Base-by-base conservation (phyloP, 306 rosid genomes). In the Parietaria judaica region DNA sequence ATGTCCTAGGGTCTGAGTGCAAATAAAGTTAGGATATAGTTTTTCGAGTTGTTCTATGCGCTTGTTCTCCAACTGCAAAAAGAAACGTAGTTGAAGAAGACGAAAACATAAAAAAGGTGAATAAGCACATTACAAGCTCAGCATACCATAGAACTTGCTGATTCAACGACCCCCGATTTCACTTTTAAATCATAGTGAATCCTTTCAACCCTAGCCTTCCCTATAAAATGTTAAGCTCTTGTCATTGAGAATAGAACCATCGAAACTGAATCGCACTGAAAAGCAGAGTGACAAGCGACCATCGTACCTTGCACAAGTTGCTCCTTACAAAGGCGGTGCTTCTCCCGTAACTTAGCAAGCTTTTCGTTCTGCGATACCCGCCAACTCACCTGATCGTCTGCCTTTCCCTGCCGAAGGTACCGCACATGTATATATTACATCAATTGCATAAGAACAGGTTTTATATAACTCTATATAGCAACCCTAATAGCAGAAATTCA, bases 1-100 rank as follows among this genome's bases (percentile, higher is more conserved):
- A 77, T 74, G 95, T 64, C 96, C 96, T 72, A 92, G 79, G 79
- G 74, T 86, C 79, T 88, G 96, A 57, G 99, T 92, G 83, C 87
- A 79, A 64, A 82, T 86, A 64, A 92, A 81, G 76, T 86, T 89
- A 31, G 95, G 99, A 79, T 80, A 92, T 74, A 77, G 80, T 78
- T 88, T 92, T 65, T 86, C 94, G 77, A 92, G 76, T 73, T 84
- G 96, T 71, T 92, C 94, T 54, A 75, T 79, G 54, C 90, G 88
- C 66, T 86, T 80, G 41, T 79, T 92, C 64, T 78, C 85, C 86
- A 92, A 52, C 99, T 92, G 90, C 78, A 79, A 23, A 76, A 23
- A 60, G 57, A 66, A 76, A 66, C 69, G 48, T 60, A 62, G 74
- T 57, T 37, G 60, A 71, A 5, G 46, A 71, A 36, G 52, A 72